phyloP scores from a whole-genome alignment of 306 rosid species.

The Acmispon strigosus region DNA sequence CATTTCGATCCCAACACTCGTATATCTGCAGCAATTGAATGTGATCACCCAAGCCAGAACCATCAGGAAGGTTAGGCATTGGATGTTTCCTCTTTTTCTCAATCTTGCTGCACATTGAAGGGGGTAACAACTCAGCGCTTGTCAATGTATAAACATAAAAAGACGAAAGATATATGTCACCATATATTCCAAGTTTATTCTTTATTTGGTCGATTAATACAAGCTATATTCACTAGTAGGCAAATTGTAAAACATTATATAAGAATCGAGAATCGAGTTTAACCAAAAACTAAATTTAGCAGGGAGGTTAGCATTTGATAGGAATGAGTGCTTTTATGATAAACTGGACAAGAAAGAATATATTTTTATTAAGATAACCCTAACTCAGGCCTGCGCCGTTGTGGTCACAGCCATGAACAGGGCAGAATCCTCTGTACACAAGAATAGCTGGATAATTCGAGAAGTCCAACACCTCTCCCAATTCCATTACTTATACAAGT shows the following conservation, averaged over 20 bases:
- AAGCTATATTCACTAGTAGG: conserved; percentile 1
- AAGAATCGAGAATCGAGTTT: background rate
- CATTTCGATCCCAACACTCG: conserved; percentile 68
- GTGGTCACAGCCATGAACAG: no score
- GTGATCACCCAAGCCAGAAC: conserved; percentile 93
- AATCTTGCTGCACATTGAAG: conserved; percentile 46
- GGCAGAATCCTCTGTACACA: no score
- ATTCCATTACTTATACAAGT: no score
- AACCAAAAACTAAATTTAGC: background rate
- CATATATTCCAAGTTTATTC: background rate
- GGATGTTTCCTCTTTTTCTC: conserved; percentile 81
- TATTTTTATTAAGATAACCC: no score
- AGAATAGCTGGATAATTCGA: no score
- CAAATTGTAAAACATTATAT: background rate
- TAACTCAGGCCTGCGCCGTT: no score
- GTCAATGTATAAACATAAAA: conserved; percentile 1
- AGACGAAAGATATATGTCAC: conserved; percentile 1
- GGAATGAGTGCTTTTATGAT: no score
- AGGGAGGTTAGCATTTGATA: background rate
- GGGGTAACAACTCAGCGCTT: conserved; percentile 13
- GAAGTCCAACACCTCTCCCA: no score
- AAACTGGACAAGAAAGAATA: no score
- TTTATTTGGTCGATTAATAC: background rate
- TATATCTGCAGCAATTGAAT: conserved; percentile 83
- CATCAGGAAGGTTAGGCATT: conserved; percentile 70